Evolutionary conservation across 768 basidiomycete genomes (phyloP), one percentile per base, ranked within the genome.

Genomic region (Omphalotus guepiniiformis): DNA sequence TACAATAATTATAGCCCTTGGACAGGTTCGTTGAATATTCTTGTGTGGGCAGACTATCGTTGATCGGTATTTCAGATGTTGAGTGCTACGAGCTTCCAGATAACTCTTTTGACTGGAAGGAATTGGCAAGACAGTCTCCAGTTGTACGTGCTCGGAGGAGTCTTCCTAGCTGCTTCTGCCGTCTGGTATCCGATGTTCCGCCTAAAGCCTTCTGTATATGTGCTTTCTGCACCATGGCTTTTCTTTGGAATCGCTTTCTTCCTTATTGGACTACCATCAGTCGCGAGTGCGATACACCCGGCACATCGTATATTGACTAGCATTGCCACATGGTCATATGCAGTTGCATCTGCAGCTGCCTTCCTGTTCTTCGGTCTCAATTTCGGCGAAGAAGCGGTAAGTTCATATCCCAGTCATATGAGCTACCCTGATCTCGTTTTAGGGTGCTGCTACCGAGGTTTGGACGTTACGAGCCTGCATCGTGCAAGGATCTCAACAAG

Each of bases 301-400:
- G 75, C 82, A 4, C 88, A 89, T 54, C 71, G 74, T n/a, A 74
- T 75, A 37, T 67, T 96, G 21, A 73, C 88, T 21, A 85, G 82
- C 59, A 68, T 79, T 19, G 92, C 93, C 9, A 93, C 90, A 1
- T 95, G 93, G 92, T 80, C 73, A 37, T 96, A 96, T 67, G 93
- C 93, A 25, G 65, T 91, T 41, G 93, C 87, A 16, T 95, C 93
- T n/a, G 85, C 93, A 11, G 93, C 90, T 25, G 85, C 90, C 9
- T 96, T 95, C 75, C 69, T 82, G 40, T 94, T 92, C 78, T 96
- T 96, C 58, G 93, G 93, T 59, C 76, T 94, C 52, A 96, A 96
- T 66, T 96, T 96, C 63, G 93, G 93, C 63, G 93, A 96, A 71
- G 93, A 95, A 75, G 93, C 93, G 15, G 88, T 87, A 65, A 41